phyloP scores from a whole-genome alignment of 345 rosid genomes.

The Odontarrhena argentea region DNA sequence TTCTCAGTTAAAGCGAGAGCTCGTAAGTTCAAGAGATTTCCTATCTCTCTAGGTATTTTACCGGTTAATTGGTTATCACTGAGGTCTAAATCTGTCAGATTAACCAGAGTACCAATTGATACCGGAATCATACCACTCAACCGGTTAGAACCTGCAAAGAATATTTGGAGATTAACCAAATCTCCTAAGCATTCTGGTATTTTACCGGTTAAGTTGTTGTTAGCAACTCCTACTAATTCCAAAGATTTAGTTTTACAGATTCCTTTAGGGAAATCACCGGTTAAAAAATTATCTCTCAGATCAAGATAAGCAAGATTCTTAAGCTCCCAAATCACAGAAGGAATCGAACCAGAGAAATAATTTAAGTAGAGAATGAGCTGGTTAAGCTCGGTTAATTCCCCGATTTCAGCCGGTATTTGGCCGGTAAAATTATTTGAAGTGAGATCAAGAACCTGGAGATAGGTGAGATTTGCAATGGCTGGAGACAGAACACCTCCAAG shows the following conservation, averaged over 20 bases:
- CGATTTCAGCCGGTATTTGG: conserved; percentile 62
- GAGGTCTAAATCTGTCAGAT: conserved; percentile 58
- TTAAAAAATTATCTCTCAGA: conserved; percentile 59
- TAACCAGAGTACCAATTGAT: conserved; percentile 57
- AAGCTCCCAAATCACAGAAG: conserved; percentile 60
- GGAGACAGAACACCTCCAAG: conserved; percentile 72
- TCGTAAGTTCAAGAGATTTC: conserved; percentile 62
- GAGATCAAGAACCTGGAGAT: conserved; percentile 89
- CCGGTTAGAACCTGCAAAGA: conserved; percentile 49
- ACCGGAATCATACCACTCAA: conserved; percentile 63
- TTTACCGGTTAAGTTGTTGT: conserved; percentile 66
- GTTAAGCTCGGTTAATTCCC: conserved; percentile 55
- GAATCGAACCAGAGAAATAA: conserved; percentile 67
- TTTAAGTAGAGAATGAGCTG: conserved; percentile 54
- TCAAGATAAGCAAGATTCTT: conserved; percentile 53
- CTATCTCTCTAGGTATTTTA: conserved; percentile 61
- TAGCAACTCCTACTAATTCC: conserved; percentile 43
- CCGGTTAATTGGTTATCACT: conserved; percentile 64
- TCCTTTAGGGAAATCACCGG: conserved; percentile 63
- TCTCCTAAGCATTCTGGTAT: conserved; percentile 63
- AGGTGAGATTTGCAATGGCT: conserved; percentile 64
- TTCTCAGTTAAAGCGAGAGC: conserved; percentile 49
- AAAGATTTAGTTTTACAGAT: conserved; percentile 61
- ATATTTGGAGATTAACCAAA: conserved; percentile 56
- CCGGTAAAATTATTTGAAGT: conserved; percentile 62